phyloP scores from a whole-genome alignment of 345 rosid species.

The Eucalyptus marginata region DNA sequence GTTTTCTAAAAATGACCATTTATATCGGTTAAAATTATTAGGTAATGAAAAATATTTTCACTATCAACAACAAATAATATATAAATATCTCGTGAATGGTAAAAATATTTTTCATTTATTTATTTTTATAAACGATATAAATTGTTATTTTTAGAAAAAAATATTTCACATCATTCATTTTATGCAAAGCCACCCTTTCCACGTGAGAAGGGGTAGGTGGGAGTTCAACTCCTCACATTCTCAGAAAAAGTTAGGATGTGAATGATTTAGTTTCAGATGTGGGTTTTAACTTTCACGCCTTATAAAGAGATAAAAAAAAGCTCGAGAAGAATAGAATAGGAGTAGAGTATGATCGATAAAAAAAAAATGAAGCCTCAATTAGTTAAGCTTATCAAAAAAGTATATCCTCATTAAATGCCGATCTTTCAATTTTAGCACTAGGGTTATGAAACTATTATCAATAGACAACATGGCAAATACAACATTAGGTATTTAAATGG shows the following conservation, averaged over 20 bases:
- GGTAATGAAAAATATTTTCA: not conserved
- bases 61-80: accelerated
- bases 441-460: not conserved
- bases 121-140: not conserved
- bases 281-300: accelerated
- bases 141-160: not conserved
- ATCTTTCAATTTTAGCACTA: not conserved
- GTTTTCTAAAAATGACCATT: not conserved
- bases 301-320: accelerated
- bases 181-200: accelerated
- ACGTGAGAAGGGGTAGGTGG: accelerated
- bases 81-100: accelerated
- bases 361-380: not conserved
- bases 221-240: no score
- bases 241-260: no score
- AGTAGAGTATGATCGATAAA: accelerated
- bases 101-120: not conserved
- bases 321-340: accelerated
- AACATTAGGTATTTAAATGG: accelerated
- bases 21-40: not conserved
- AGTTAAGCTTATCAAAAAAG: not conserved
- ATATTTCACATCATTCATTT: accelerated
- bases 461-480: not conserved
- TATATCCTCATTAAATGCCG: not conserved
- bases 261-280: accelerated